Evolutionary conservation across 768 basidiomycete genomes (phyloP), one percentile per base, ranked within the genome.

Genomic region (Lactarius deliciosus): DNA sequence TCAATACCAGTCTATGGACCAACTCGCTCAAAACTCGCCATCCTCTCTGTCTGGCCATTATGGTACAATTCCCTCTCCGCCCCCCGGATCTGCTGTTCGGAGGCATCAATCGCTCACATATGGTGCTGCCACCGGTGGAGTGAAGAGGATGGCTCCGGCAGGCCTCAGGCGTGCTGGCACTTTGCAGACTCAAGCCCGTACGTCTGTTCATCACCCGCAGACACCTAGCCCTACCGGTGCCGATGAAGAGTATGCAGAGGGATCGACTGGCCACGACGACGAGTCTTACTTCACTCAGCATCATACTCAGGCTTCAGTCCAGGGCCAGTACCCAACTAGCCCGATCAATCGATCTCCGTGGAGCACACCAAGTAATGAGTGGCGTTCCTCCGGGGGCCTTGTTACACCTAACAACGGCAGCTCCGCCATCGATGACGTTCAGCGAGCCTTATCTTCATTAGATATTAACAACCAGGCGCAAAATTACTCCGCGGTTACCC

Each of bases 61-160:
- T 22, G 76, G 79, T 36, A 78, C 83, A 70, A 80, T 81, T 50
- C 86, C 90, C 0, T 91, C 88, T 11, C 90, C 91, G 61, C 86
- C 90, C 13, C 82, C 76, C 2, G 74, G 70, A 36, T 61, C 72
- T 28, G 65, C 83, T n/a, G 90, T 94, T 32, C 87, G 92, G 47
- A 82, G 92, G 65, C 90, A 93, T 75, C 88, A 89, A 64, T 91
- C 89, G 64, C 82, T 94, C 58, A 94, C 88, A 30, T 86, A 90
- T 70, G 87, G 89, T 34, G 82, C 86, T 20, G 81, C 80, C n/a
- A 80, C 79, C 54, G 79, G 80, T 57, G 80, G 81, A 16, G 72
- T 74, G 34, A 82, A 85, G 61, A 79, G 79, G 57, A 83, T 86
- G 73, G 68, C 68, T 28, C 76, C 80, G 15, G 72, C 79, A 36